These are phyloP conservation scores for Aureobasidium melanogenum DNA, from an alignment of 2,329 filamentous ascomycete species.

Conservation along the genomic window DNA sequence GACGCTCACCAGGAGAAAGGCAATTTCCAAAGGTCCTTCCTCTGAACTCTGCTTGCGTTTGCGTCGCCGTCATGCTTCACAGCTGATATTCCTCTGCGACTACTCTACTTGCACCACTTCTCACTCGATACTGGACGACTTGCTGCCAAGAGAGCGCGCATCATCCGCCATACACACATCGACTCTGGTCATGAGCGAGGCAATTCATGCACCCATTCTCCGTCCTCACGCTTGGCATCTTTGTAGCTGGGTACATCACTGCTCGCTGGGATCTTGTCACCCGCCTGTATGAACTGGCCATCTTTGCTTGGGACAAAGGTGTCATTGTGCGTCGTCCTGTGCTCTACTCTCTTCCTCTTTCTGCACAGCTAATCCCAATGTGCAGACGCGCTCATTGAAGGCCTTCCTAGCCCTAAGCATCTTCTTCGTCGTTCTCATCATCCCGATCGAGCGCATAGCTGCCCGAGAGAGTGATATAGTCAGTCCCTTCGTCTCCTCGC, in stretches of 20 bases:
- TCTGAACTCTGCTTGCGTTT: background rate
- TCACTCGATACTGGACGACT: background rate
- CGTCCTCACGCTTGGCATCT: conserved; percentile 89
- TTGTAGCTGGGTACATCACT: conserved; percentile 98
- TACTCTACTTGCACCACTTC: background rate
- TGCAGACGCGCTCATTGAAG: conserved; percentile 72
- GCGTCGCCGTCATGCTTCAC: background rate
- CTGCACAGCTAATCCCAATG: background rate
- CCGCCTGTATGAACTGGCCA: conserved; percentile 88
- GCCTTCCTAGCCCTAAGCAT: conserved; percentile 75
- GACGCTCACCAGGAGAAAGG: conserved; percentile 2
- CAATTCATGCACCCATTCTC: conserved; percentile 94
- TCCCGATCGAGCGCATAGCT: conserved; percentile 78
- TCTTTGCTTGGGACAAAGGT: conserved; percentile 98
- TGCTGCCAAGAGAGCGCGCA: conserved; percentile 12
- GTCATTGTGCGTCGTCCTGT: conserved; percentile 58
- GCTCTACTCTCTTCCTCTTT: background rate
- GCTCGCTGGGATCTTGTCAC: conserved; percentile 98
- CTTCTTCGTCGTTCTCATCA: conserved; percentile 73
- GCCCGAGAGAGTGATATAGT: conserved; percentile 72
- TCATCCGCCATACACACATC: background rate
- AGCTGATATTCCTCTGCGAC: background rate
- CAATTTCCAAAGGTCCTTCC: background rate
- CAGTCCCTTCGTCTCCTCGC: conserved; percentile 30
- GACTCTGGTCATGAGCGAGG: conserved; percentile 13